phyloP scores from a whole-genome alignment of 805 yeast species.

The Metschnikowia santaceciliae region DNA sequence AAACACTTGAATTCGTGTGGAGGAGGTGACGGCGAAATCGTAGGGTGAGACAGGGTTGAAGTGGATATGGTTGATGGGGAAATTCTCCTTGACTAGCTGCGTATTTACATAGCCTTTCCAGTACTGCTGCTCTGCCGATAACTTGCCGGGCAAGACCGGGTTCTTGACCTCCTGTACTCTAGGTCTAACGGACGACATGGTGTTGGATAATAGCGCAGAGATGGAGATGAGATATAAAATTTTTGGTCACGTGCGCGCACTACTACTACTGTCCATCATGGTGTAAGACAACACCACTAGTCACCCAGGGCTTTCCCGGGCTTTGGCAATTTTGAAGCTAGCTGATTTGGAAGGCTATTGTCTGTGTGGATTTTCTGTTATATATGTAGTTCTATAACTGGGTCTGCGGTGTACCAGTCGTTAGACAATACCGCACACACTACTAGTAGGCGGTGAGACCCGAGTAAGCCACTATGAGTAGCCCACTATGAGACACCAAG shows the following conservation, averaged over 20 bases:
- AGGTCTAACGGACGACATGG: constrained; percentile 71
- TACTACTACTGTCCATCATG: neutral
- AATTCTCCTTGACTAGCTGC: constrained; percentile 88
- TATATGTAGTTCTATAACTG: too few species aligned
- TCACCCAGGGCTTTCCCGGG: too few species aligned
- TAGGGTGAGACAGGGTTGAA: constrained; percentile 85
- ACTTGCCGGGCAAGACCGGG: constrained; percentile 75
- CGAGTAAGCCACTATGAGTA: too few species aligned
- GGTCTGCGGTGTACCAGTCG: too few species aligned
- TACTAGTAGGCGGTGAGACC: too few species aligned
- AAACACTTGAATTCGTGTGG: constrained; percentile 87
- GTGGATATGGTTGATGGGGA: constrained; percentile 81
- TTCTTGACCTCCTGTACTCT: constrained; percentile 62
- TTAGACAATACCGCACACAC: too few species aligned
- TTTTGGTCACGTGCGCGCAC: constrained; percentile 11
- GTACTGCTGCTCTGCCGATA: constrained; percentile 89
- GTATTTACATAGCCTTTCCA: constrained; percentile 88
- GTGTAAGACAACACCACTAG: neutral
- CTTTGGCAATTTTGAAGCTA: neutral
- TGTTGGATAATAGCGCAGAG: constrained; percentile 2
- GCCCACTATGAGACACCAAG: too few species aligned
- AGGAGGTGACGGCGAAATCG: constrained; percentile 90
- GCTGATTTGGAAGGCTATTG: too few species aligned
- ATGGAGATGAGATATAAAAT: constrained; percentile 6
- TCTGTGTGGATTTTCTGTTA: too few species aligned